Evolutionary conservation across 2,329 filamentous ascomycete genomes (phyloP), one percentile per base, ranked within the genome.

Genomic region (Epichloe glyceriae): DNA sequence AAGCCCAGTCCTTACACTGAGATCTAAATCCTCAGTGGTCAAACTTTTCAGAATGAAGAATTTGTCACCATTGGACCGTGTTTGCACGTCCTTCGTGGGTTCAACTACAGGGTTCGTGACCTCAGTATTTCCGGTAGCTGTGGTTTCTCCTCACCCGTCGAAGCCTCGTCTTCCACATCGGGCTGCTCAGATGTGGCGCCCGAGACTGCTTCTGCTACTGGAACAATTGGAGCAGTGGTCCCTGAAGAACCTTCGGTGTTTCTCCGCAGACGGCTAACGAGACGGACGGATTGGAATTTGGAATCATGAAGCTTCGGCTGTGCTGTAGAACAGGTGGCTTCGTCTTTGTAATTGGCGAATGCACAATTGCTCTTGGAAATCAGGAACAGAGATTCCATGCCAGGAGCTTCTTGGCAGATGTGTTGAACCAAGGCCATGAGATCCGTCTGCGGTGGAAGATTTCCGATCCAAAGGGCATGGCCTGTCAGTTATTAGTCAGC

Each of bases 321-420:
- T 0, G 91, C 91, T 8, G 79, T 75, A 6, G 78, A 70, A 62
- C 89, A 96, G 5, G 82, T 80, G 3, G 73, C 70, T 60, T 95
- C 89, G 47, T 88, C 85, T 55, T 83, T 86, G 65, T 94, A 97
- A 62, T 97, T 97, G 56, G 95, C 88, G 70, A 97, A 97, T 0
- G 90, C 91, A 62, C 91, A 97, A 63, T 96, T 96, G 64, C 90
- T 96, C 66, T 96, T 96, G 0, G 90, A 91, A 40, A 97, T 97
- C 37, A 97, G 71, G 58, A 97, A 96, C 0, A 97, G 72, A 45
- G 89, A 95, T 63, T 95, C 86, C 20, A 97, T 80, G 1, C 89
- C 79, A 0, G 75, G 77, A 0, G 88, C 83, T 56, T 90, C 85
- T 55, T 80, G 81, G 54, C 87, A 94, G 52, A 96, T 93, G 63